Percentiles rank a stretch among this genome's conserved stretches.
These are phyloP conservation scores for Pseudocercospora cruenta DNA, from an alignment of 2,329 filamentous ascomycete species.

Conservation along the genomic window DNA sequence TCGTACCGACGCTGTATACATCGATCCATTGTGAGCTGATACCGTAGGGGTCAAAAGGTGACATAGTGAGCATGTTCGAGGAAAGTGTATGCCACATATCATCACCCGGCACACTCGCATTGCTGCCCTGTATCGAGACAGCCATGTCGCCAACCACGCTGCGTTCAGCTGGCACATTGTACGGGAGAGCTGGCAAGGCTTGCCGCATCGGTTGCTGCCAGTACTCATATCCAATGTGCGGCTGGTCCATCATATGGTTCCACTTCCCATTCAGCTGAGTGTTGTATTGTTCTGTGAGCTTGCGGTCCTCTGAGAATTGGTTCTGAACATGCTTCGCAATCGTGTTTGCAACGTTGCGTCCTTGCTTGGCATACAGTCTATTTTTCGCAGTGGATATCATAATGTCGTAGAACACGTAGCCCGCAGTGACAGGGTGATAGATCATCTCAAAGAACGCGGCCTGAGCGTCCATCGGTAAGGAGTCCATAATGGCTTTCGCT, in stretches of 20 bases:
- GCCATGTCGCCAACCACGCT: background rate
- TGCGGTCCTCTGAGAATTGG: constrained; percentile 60
- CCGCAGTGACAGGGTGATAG: constrained; percentile 63
- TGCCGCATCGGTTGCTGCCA: background rate
- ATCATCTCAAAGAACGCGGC: constrained; percentile 67
- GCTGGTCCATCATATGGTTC: background rate
- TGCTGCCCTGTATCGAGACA: background rate
- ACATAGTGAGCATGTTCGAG: background rate
- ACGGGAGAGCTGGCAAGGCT: background rate
- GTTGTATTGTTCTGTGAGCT: constrained; percentile 62
- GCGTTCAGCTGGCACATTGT: background rate
- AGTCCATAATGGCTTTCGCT: constrained; percentile 61
- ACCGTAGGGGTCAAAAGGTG: background rate
- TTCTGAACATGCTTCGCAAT: constrained; percentile 57
- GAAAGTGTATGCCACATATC: background rate
- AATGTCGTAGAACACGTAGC: constrained; percentile 60
- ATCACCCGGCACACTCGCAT: background rate
- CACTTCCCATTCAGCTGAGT: constrained; percentile 50
- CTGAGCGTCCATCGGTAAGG: constrained; percentile 54
- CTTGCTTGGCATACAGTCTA: constrained; percentile 59
- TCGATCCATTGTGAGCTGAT: background rate
- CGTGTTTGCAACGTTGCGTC: constrained; percentile 60
- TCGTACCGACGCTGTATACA: background rate
- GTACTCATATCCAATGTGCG: background rate
- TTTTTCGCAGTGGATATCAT: constrained; percentile 58